These are phyloP conservation scores for Vicia sativa DNA, from an alignment of 306 rosid species.

Conservation along the genomic window DNA sequence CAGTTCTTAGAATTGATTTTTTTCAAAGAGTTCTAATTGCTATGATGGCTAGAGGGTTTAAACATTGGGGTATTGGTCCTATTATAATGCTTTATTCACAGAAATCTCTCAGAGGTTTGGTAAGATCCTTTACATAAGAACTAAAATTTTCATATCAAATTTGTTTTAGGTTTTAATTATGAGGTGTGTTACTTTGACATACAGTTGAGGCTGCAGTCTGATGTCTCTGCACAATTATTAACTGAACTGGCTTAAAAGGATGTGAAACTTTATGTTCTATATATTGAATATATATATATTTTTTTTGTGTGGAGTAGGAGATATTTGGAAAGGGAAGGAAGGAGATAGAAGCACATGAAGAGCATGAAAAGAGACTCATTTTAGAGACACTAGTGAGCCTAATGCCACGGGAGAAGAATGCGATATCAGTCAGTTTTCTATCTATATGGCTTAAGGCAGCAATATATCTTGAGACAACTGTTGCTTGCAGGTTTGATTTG, in stretches of 20 bases:
- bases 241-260: no score
- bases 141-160: background rate
- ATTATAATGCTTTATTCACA: slow-evolving; percentile 90
- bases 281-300: background rate
- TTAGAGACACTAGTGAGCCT: slow-evolving; percentile 87
- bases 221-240: no score
- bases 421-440: slow-evolving; percentile 84
- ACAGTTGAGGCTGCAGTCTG: no score
- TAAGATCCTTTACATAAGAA: slow-evolving; percentile 57
- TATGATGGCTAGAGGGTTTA: slow-evolving; percentile 87
- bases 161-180: background rate
- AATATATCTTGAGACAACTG: slow-evolving; percentile 73
- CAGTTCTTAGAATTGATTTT: slow-evolving; percentile 80
- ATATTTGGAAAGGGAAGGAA: slow-evolving; percentile 78
- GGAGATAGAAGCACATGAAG: slow-evolving; percentile 64
- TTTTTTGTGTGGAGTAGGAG: slow-evolving; percentile 55
- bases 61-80: slow-evolving; percentile 74
- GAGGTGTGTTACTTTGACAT: no score
- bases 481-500: slow-evolving; percentile 85
- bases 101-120: slow-evolving; percentile 90
- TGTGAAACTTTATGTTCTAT: background rate
- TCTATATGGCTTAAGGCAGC: slow-evolving; percentile 84
- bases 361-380: slow-evolving; percentile 83
- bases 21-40: slow-evolving; percentile 82
- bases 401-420: slow-evolving; percentile 75